Evolutionary conservation across 371 early-diverging fungal genomes (phyloP).

Genomic region (Entomophthora muscae): DNA sequence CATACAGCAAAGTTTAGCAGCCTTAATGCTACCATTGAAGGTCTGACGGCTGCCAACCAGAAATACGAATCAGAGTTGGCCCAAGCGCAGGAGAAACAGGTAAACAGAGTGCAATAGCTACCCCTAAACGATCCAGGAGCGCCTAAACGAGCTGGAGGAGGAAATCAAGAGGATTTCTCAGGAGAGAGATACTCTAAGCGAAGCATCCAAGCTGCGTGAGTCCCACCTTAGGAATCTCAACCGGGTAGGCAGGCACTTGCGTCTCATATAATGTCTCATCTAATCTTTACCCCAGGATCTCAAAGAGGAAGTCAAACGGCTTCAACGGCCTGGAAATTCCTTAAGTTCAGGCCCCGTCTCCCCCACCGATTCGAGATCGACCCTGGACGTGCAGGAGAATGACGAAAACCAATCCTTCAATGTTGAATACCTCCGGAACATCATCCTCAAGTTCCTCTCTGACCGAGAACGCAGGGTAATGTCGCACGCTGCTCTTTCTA

Average conservation of each 20-base stretch:
- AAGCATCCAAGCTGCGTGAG: background rate
- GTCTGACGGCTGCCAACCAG: background rate
- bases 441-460: slow-evolving; percentile 1
- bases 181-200: background rate
- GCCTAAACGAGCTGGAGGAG: background rate
- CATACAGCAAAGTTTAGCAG: background rate
- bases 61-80: background rate
- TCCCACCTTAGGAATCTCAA: slow-evolving; percentile 5
- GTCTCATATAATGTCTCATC: too few species aligned
- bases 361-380: too few species aligned
- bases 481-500: background rate
- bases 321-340: background rate
- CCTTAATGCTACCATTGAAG: background rate
- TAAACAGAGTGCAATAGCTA: background rate
- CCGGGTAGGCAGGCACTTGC: background rate
- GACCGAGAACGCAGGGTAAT: slow-evolving; percentile 5
- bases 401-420: background rate
- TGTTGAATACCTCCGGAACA: slow-evolving; percentile 3
- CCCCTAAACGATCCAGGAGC: background rate
- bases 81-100: background rate
- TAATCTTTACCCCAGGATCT: too few species aligned
- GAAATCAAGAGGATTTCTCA: background rate
- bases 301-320: slow-evolving; percentile 6
- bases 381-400: background rate
- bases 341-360: background rate